Evolutionary conservation across 1,284 basidiomycete genomes (phyloP).

Genomic region (Pterulicium gracile): DNA sequence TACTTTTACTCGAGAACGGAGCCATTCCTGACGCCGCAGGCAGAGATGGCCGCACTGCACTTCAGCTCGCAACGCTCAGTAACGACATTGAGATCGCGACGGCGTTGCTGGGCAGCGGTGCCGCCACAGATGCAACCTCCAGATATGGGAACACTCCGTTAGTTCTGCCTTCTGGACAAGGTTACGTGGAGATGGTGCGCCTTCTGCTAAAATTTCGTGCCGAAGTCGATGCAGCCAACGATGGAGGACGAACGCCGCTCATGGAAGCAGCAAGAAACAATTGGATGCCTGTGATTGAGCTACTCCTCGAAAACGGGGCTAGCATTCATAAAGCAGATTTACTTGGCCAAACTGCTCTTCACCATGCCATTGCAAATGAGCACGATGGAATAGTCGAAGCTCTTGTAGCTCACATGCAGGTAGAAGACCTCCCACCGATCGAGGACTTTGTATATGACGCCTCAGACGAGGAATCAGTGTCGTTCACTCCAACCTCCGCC

Average conservation of each 20-base stretch:
- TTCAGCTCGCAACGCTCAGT: not conserved
- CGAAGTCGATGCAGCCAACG: not conserved
- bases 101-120: not conserved
- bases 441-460: no score
- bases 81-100: not conserved
- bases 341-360: not conserved
- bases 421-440: no score
- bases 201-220: no score
- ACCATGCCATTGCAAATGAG: no score
- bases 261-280: not conserved
- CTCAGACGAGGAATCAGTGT: no score
- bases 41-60: not conserved
- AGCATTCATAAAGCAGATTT: no score
- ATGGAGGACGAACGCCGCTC: not conserved
- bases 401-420: no score
- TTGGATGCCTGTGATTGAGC: not conserved
- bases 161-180: no score
- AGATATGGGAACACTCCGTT: not conserved
- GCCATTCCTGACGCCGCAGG: not conserved
- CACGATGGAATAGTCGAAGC: no score
- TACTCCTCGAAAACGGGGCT: not conserved
- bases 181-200: no score
- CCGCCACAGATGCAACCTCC: not conserved
- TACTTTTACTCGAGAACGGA: not conserved
- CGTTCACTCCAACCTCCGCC: no score